Percentiles rank a stretch among this genome's conserved stretches.
These are phyloP conservation scores for Balansia obtecta DNA, from an alignment of 2,329 filamentous ascomycete genomes.

Conservation along the genomic window DNA sequence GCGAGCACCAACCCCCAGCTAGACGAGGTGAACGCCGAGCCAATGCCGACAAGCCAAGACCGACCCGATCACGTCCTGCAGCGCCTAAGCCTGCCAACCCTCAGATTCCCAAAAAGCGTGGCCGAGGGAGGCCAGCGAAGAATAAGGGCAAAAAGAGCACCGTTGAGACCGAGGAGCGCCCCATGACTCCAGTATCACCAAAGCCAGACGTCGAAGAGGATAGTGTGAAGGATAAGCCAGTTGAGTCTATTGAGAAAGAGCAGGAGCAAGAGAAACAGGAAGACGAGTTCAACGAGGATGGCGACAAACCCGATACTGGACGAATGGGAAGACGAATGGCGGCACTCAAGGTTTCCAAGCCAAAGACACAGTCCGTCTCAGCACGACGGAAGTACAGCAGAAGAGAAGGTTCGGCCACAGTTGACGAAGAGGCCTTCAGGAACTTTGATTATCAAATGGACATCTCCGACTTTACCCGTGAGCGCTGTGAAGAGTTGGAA, in stretches of 20 bases:
- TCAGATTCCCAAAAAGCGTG: conserved; percentile 25
- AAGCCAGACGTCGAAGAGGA: conserved; percentile 23
- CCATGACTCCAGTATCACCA: conserved; percentile 47
- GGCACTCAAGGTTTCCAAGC: conserved; percentile 35
- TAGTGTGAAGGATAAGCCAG: conserved; percentile 20
- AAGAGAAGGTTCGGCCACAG: conserved; percentile 61
- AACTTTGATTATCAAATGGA: conserved; percentile 85
- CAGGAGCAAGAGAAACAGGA: conserved; percentile 33
- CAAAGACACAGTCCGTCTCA: conserved; percentile 63
- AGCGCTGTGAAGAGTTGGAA: conserved; percentile 89
- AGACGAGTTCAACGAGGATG: conserved; percentile 25
- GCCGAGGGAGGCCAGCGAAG: conserved; percentile 26
- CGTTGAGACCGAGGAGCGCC: conserved; percentile 35
- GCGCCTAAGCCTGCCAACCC: conserved; percentile 19
- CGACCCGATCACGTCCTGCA: conserved; percentile 26
- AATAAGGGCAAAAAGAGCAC: conserved; percentile 25
- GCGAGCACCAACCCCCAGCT: conserved; percentile 89
- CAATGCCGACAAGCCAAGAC: conserved; percentile 40
- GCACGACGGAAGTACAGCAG: conserved; percentile 79
- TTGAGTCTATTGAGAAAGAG: conserved; percentile 40
- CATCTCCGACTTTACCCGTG: conserved; percentile 75
- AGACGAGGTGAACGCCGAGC: conserved; percentile 70
- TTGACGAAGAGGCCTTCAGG: conserved; percentile 85
- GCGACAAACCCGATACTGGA: conserved; percentile 26
- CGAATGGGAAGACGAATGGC: conserved; percentile 33